Evolutionary conservation across 2,329 filamentous ascomycete genomes (phyloP).

Genomic region (Paracoccidioides brasiliensis): DNA sequence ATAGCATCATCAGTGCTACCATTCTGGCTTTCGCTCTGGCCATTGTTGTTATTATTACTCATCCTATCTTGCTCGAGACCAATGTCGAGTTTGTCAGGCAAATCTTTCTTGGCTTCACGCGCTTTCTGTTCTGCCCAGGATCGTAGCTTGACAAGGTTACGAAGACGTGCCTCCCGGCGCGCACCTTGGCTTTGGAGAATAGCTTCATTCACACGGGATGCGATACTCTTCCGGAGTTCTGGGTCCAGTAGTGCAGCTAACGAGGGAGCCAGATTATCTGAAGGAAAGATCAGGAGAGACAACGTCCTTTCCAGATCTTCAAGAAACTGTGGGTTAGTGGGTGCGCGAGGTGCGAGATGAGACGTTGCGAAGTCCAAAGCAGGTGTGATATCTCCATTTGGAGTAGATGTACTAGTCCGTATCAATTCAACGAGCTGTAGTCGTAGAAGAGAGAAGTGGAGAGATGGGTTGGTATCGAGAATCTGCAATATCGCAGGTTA

Average conservation of each 20-base stretch:
- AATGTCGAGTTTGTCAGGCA: slow-evolving; percentile 34
- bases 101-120: slow-evolving; percentile 33
- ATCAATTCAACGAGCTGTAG: slow-evolving; percentile 93
- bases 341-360: slow-evolving; percentile 75
- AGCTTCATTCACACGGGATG: slow-evolving; percentile 76
- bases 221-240: slow-evolving; percentile 67
- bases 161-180: slow-evolving; percentile 66
- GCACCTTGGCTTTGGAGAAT: slow-evolving; percentile 63
- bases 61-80: slow-evolving; percentile 27
- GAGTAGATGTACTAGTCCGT: slow-evolving; percentile 53
- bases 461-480: slow-evolving; percentile 63
- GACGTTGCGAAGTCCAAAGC: slow-evolving; percentile 79
- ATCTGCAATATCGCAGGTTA: slow-evolving; percentile 45
- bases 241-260: slow-evolving; percentile 67
- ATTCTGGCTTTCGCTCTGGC: slow-evolving; percentile 14
- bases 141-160: slow-evolving; percentile 65
- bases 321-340: slow-evolving; percentile 67
- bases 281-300: slow-evolving; percentile 76
- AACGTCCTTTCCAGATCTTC: slow-evolving; percentile 85
- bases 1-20: slow-evolving; percentile 25
- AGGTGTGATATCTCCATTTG: slow-evolving; percentile 59
- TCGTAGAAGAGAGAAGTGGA: slow-evolving; percentile 82
- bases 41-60: slow-evolving; percentile 17
- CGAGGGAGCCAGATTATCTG: slow-evolving; percentile 63
- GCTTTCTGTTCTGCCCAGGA: slow-evolving; percentile 64